Percentiles rank a stretch among this genome's conserved stretches.
These are phyloP conservation scores for Trypanosoma platydactyli DNA, from an alignment of 208 protist genomes.

Conservation along the genomic window DNA sequence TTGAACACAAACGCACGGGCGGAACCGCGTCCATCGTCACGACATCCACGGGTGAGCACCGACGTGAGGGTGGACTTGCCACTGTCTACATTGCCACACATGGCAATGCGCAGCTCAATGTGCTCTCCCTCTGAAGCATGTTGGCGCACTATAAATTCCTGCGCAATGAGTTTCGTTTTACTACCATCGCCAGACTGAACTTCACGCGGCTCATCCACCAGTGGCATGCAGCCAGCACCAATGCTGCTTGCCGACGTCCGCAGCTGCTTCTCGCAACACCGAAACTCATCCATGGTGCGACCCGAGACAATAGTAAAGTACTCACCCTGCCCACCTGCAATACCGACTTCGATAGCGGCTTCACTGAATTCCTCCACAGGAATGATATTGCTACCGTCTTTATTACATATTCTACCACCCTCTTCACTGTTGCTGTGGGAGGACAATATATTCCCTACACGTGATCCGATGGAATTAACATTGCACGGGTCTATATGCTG, in stretches of 20 bases:
- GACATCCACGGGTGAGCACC: slow-evolving; percentile 88
- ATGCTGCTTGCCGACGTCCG: slow-evolving; percentile 28
- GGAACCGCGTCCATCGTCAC: slow-evolving; percentile 87
- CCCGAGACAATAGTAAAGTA: slow-evolving; percentile 61
- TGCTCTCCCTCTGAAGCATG: slow-evolving; percentile 34
- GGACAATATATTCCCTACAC: neutral
- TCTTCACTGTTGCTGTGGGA: neutral
- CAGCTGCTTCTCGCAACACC: slow-evolving; percentile 33
- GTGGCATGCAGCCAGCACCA: slow-evolving; percentile 35
- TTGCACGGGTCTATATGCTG: slow-evolving; percentile 20
- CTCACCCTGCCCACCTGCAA: slow-evolving; percentile 69
- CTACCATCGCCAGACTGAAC: slow-evolving; percentile 23
- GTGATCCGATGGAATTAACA: neutral
- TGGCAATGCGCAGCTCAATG: slow-evolving; percentile 86
- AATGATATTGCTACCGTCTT: neutral
- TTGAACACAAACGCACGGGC: slow-evolving; percentile 91
- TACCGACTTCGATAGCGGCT: slow-evolving; percentile 29
- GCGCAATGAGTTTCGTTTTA: slow-evolving; percentile 39
- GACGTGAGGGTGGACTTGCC: slow-evolving; percentile 92
- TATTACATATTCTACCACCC: neutral
- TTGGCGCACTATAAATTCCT: slow-evolving; percentile 79
- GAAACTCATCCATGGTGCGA: slow-evolving; percentile 30
- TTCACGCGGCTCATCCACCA: slow-evolving; percentile 58
- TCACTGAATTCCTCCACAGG: slow-evolving; percentile 44
- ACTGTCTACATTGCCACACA: slow-evolving; percentile 94